Conservation (phyloP, 2,329 filamentous ascomycete genomes). For the Zasmidium cellare region DNA sequence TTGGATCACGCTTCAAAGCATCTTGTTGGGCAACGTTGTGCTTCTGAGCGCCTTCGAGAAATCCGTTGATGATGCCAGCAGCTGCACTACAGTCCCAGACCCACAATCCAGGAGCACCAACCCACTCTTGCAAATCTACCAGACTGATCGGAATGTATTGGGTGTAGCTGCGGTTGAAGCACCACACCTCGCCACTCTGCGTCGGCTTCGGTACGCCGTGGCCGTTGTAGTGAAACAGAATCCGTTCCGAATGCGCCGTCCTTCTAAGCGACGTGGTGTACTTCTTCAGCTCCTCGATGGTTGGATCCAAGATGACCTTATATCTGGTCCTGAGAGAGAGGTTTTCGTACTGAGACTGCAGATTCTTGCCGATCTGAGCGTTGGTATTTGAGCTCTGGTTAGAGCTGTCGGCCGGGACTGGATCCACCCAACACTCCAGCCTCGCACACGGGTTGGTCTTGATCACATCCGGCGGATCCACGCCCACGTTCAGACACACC, state of each 20-base stretch:
- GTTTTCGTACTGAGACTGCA: constrained; percentile 97
- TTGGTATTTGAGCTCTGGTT: constrained; percentile 42
- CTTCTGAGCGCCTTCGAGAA: constrained; percentile 91
- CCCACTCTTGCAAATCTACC: constrained; percentile 93
- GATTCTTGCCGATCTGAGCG: constrained; percentile 90
- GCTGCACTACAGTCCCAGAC: constrained; percentile 98
- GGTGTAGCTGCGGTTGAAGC: constrained; percentile 98
- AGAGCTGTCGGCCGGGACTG: constrained; percentile 61
- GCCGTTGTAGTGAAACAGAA: constrained; percentile 98
- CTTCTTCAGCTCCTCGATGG: constrained; percentile 95
- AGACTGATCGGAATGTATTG: constrained; percentile 97
- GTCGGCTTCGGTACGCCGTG: constrained; percentile 97
- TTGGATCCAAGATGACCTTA: constrained; percentile 94
- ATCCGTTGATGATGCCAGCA: constrained; percentile 92
- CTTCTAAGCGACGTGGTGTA: constrained; percentile 87
- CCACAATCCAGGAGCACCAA: constrained; percentile 91
- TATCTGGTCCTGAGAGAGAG: constrained; percentile 94
- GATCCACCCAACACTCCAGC: constrained; percentile 95
- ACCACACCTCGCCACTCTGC: constrained; percentile 95
- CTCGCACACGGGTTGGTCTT: constrained; percentile 93
- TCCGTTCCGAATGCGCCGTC: constrained; percentile 92
- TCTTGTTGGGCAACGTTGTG: constrained; percentile 88
- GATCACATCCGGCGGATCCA: constrained; percentile 94
- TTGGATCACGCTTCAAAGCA: constrained; percentile 69
- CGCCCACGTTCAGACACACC: constrained; percentile 94